Evolutionary conservation across 768 basidiomycete genomes (phyloP), one percentile per base, ranked within the genome.

Genomic region (Ramaria rubella): DNA sequence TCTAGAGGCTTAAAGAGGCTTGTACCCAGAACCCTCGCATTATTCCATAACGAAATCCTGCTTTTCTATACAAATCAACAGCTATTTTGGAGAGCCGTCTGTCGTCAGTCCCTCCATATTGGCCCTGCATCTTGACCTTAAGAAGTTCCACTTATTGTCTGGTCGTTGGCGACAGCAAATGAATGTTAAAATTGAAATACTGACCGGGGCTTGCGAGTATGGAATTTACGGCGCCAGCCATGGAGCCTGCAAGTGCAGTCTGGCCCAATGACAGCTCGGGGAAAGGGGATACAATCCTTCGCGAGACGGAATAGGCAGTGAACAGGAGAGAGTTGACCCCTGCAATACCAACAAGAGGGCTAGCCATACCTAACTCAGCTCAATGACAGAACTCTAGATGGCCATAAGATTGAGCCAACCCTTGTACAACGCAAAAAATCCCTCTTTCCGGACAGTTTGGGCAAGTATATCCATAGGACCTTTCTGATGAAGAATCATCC

Each of bases 1-100:
- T 27, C 19, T 27, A 31, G 48, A 51, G 29, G 24, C 26, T n/a
- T 26, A 58, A 23, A 49, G 23, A 24, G 11, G 15, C 9, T 64
- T 74, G 56, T 59, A 92, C 94, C 95, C 95, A 97, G 68, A 93
- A 98, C 1, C 96, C 96, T 19, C 96, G 76, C 94, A 99, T 96
- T 51, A 98, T 77, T 5, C 96, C 96, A 60, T 83, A 77, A 53
- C 82, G 73, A 60, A 98, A 84, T 0, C 96, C 95, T 79, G 86
- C 93, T 59, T 90, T 73, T 29, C 66, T 70, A 86, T 91, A 96
- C 85, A 94, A 91, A 61, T 94, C 93, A 21, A 72, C 73, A 15
- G 81, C 81, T 8, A 97, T 78, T 7, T 73, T 77, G 33, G 85
- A 72, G 26, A 99, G 75, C 38, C 81, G 79, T 69, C 94, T 87